Base-by-base conservation (phyloP, 2,329 filamentous ascomycete genomes). In the Penicillium occitanis region DNA sequence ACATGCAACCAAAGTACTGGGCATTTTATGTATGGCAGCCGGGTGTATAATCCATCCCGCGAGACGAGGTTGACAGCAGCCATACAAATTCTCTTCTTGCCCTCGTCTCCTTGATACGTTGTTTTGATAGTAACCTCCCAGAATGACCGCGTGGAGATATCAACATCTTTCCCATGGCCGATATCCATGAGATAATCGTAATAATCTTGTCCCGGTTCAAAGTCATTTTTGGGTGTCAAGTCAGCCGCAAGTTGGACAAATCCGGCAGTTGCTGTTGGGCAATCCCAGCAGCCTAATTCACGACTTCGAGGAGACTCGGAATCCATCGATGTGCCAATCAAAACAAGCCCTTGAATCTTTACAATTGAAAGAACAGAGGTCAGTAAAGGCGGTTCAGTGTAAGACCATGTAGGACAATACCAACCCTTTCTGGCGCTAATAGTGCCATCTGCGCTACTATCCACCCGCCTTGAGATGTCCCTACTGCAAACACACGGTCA, bases 391-490 rank as follows among this genome's bases (percentile, higher is more conserved):
- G 50, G n/a, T n/a, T n/a, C 8, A 53, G 14, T 53, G 6, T n/a
- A n/a, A 53, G 13, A 8, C 50, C 2, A 17, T 17, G 48, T 33
- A n/a, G 6, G 22, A 28, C 17, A 33, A 50, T 4, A 53, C 28
- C 2, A 69, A 80, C 80, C 72, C 73, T 79, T 17, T 79, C 74
- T 1, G 80, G 81, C 5, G 77, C 81, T 33, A 84, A 61, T 17
- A 84, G 68, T 25, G 83, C 82, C 82, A 84, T 83, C 37, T 82
- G 68, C 4, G 78, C 78, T 0, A 77, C 77, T n/a, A 84, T 80
- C 81, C 82, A 84, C 1, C 82, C 82, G 0, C 82, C 82, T 71
- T 84, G 82, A 65, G 79, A 82, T 8, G 81, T 84, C 0, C 82
- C 81, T 22, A 82, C 70, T 1, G 77, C 79, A 67, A 82, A 81